Conservation (phyloP, 495 filamentous ascomycete genomes). For the Annulohypoxylon maeteangense region DNA sequence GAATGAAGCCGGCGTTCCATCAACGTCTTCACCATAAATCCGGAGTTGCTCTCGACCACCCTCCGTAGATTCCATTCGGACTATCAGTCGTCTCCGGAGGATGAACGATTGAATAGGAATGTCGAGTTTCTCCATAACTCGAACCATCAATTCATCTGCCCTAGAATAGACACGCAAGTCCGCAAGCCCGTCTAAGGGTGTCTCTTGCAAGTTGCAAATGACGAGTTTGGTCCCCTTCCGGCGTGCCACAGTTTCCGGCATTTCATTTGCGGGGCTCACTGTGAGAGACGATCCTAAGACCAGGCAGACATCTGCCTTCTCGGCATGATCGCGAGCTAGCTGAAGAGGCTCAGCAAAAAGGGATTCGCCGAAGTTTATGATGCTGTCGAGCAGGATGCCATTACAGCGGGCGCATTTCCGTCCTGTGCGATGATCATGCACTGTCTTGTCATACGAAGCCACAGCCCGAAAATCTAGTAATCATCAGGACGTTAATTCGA, state of each 20-base stretch:
- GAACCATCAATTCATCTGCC: conserved; percentile 53
- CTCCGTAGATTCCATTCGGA: conserved; percentile 40
- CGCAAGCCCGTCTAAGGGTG: conserved; percentile 51
- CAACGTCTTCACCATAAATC: conserved; percentile 53
- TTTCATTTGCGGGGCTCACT: conserved; percentile 53
- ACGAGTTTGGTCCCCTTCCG: conserved; percentile 47
- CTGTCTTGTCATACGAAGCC: conserved; percentile 53
- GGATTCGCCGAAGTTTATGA: conserved; percentile 58
- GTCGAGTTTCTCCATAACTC: conserved; percentile 53
- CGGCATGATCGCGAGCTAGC: conserved; percentile 49
- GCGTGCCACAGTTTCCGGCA: conserved; percentile 51
- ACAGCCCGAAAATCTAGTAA: conserved; percentile 57
- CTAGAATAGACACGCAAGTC: conserved; percentile 47
- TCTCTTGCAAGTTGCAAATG: conserved; percentile 60
- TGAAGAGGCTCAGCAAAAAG: conserved; percentile 47
- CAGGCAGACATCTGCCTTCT: conserved; percentile 56
- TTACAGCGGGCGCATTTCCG: conserved; percentile 53
- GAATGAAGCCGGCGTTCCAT: conserved; percentile 58
- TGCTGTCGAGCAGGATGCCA: conserved; percentile 53
- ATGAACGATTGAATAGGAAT: conserved; percentile 53
- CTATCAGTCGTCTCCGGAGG: conserved; percentile 44
- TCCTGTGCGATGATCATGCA: conserved; percentile 58
- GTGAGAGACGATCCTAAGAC: conserved; percentile 59
- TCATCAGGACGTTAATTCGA: not conserved
- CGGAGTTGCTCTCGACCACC: conserved; percentile 41